These are phyloP conservation scores for Geotrichum carabidarum DNA, from an alignment of 1,139 yeast species.

Conservation along the genomic window DNA sequence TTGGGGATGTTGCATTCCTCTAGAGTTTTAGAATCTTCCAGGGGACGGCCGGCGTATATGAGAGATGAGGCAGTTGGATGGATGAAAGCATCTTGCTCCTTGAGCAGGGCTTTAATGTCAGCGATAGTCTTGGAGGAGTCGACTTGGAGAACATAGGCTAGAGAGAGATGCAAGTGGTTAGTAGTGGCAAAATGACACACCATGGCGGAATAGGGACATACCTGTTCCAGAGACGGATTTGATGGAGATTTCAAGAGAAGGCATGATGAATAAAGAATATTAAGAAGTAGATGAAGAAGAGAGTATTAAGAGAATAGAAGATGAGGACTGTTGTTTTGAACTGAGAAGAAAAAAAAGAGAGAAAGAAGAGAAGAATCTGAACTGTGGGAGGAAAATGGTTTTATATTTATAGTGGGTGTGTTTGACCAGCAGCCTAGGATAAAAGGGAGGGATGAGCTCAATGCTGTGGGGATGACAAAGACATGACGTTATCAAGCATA, in stretches of 20 bases:
- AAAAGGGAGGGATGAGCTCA: not conserved
- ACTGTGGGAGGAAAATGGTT: too few relatives aligned
- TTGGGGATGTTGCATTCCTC: constrained; percentile 54
- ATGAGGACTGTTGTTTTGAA: not conserved
- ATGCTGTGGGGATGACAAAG: not conserved
- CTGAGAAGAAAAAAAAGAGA: not conserved
- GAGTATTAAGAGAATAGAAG: not conserved
- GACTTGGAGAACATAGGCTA: constrained; percentile 15
- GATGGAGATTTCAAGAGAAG: constrained; percentile 15
- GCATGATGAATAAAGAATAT: not conserved
- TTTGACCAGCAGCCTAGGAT: too few relatives aligned
- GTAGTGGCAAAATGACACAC: constrained; percentile 9
- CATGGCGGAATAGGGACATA: not conserved
- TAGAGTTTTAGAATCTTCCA: constrained; percentile 74
- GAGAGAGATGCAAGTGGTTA: not conserved
- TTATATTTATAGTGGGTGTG: too few relatives aligned
- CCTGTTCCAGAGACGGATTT: constrained; percentile 16
- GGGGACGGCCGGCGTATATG: constrained; percentile 53
- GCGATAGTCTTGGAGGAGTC: constrained; percentile 18
- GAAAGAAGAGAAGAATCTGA: not conserved
- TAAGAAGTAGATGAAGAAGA: not conserved
- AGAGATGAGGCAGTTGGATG: constrained; percentile 20
- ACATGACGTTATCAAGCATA: too few relatives aligned
- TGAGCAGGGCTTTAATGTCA: constrained; percentile 15
- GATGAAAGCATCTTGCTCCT: constrained; percentile 15